phyloP scores from a whole-genome alignment of 768 basidiomycete genomes.

The Auriscalpium vulgare region DNA sequence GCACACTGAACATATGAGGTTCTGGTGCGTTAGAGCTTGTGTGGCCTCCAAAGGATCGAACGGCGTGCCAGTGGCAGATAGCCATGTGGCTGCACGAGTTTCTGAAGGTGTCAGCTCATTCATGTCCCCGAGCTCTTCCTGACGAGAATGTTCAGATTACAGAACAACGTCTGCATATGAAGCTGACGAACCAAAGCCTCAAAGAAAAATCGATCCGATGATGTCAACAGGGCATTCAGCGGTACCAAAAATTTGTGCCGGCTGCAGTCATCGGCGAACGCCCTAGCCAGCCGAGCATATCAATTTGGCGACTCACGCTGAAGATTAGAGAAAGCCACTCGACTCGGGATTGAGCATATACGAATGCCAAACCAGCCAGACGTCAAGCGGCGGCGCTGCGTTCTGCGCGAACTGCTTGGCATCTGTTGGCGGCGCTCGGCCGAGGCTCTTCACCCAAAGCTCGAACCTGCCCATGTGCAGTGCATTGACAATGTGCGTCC shows the following conservation, averaged over 20 bases:
- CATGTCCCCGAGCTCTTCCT: slow-evolving; percentile 13
- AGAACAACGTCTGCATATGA: neutral
- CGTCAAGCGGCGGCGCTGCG: slow-evolving; percentile 27
- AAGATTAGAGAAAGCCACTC: neutral
- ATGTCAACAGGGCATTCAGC: neutral
- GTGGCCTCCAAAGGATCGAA: slow-evolving; percentile 29
- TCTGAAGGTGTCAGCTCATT: slow-evolving; percentile 3
- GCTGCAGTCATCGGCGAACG: slow-evolving; percentile 16
- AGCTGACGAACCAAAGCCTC: neutral
- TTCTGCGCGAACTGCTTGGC: slow-evolving; percentile 20
- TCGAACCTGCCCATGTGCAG: slow-evolving; percentile 22
- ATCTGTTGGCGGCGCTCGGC: slow-evolving; percentile 16
- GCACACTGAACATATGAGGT: slow-evolving; percentile 30
- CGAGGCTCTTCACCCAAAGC: slow-evolving; percentile 19
- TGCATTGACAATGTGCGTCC: neutral
- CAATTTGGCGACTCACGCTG: neutral
- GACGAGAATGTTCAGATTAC: neutral
- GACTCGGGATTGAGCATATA: slow-evolving; percentile 32
- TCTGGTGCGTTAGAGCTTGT: slow-evolving; percentile 13
- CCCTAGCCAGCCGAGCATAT: neutral
- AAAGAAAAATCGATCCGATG: neutral
- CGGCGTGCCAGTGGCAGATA: slow-evolving; percentile 9
- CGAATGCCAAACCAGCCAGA: slow-evolving; percentile 35
- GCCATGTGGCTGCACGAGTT: slow-evolving; percentile 7
- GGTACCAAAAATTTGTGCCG: neutral